Evolutionary conservation across 2,329 filamentous ascomycete genomes (phyloP), one percentile per base, ranked within the genome.

Genomic region (Aspergillus chevalieri): DNA sequence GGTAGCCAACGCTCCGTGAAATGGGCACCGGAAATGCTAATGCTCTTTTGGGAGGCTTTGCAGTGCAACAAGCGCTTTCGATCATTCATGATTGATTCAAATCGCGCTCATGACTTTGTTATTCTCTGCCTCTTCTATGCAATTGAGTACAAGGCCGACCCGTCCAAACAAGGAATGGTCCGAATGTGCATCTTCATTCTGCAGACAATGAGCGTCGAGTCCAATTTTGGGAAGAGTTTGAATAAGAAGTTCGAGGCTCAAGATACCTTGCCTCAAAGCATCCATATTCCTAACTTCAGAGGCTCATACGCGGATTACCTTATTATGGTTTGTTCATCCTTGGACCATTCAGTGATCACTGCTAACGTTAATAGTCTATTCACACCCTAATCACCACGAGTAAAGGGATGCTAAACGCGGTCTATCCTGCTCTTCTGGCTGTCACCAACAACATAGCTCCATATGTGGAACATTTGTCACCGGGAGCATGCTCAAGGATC

Each of bases 1-100:
- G 89, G 90, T 4, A 86, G 85, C 36, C 89, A 94, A 61, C 81
- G 86, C 44, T 81, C 86, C 0, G 76, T 89, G 47, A 89, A 88
- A 63, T 95, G 92, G 78, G 89, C 91, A 0, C 91, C 93, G 1
- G 93, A 98, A 70, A 94, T 94, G 74, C 84, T 97, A 48, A 93
- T 96, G 80, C 78, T 98, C 2, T 96, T 97, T 65, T 98, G 93
- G 93, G 93, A 98, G 73, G 83, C 89, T 34, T 83, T 93, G 4
- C 93, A 98, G 69, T 96, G 92, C 78, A 98, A 98, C 72, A 97
- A 95, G 72, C 82, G 92, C 51, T 98, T 98, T 72, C 81, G 93
- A 28, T 89, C 90, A 1, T 98, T 96, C 69, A 93, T 98, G 62
- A 92, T 97, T 55, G 93, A 98, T 60, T 97, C 93, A 0, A 89